Base-by-base conservation (phyloP, 331 rosid genomes). In the Pyracantha coccinea region DNA sequence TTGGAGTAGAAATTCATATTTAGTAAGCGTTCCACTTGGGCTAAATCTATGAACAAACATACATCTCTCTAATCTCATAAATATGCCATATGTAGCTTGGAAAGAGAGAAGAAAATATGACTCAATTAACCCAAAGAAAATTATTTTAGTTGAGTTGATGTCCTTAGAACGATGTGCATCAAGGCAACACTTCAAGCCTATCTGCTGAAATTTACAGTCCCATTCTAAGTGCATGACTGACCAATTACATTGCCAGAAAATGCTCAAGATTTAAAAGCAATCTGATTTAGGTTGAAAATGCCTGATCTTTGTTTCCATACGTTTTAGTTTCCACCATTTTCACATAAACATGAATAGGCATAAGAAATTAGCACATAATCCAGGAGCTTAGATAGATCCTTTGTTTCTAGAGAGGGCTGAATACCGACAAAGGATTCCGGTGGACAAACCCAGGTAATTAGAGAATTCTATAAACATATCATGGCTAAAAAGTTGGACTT, bases 1-100 rank as follows among this genome's bases (percentile, higher is more conserved):
- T 80, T 82, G 62, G 76, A 79, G 76, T 79, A 76, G 55, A 54
- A 76, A 69, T 76, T 70, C 81, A 63, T n/a, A 52, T 73, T 87
- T 66, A 87, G 83, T 19, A 76, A 71, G 59, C 63, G 75, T 57
- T 78, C 77, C 45, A 38, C 45, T 2, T 38, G 45, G 31, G 61
- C 73, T 69, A 31, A 24, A 69, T 57, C 33, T 24, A 41, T 2
- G 20, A 73, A 41, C 11, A 44, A 44, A 44, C 5, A 11, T 61
- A 45, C 6, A 61, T 25, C 31, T 61, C 31, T 35, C 15, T 44
- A 41, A 61, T 65, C 67, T 72, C 68, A 25, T 35, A 57, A 20
- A 71, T 21, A 58, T 2, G 33, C 45, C 45, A 38, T 14, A 38
- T 38, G 45, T 38, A 38, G 45, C 14, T 38, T 10, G 45, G 45